Evolutionary conservation across 495 filamentous ascomycete species (phyloP), one percentile per base, ranked within the genome.

Genomic region (Penicillium maclennaniae): DNA sequence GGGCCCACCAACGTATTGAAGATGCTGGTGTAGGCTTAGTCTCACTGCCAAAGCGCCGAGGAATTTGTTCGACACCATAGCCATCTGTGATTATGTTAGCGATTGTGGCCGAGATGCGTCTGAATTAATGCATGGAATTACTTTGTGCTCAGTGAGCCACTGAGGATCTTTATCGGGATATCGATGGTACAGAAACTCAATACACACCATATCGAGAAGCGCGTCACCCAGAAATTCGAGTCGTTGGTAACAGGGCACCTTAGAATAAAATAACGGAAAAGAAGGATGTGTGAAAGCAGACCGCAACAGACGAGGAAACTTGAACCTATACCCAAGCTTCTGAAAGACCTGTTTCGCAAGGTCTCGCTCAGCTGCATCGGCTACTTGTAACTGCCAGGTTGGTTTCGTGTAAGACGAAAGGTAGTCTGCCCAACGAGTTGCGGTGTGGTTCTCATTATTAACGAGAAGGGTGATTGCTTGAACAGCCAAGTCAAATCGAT

Each of bases 21-120:
- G 72, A 64, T 92, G 84, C 38, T 71, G 80, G 61, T 97, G 86
- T 37, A 97, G 86, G 2, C 79, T 83, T 0, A 97, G 77, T 23
- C 79, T 76, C 12, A 92, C 89, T 54, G 86, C 85, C 7, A 97
- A 65, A 19, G 87, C 87, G 12, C 88, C 92, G 0, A 97, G 76
- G 62, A 97, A 98, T 53, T 91, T 92, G 73, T 98, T 98, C 14
- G 91, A 95, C 2, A 93, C 92, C 92, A 98, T 96, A 9, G 95
- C 91, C 91, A 95, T 96, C 79, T 84, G 54, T 27, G 43, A 20
- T 4, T 15, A 21, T 14, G 7, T 66, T 26, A 67, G 52, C 37
- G 15, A 46, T 42, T 44, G 19, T 14, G 16, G 43, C 14, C 9
- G 14, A 5, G 7, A 26, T 8, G 20, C 19, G 4, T 15, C 17